Base-by-base conservation (phyloP, 345 rosid species). In the Salix udensis region DNA sequence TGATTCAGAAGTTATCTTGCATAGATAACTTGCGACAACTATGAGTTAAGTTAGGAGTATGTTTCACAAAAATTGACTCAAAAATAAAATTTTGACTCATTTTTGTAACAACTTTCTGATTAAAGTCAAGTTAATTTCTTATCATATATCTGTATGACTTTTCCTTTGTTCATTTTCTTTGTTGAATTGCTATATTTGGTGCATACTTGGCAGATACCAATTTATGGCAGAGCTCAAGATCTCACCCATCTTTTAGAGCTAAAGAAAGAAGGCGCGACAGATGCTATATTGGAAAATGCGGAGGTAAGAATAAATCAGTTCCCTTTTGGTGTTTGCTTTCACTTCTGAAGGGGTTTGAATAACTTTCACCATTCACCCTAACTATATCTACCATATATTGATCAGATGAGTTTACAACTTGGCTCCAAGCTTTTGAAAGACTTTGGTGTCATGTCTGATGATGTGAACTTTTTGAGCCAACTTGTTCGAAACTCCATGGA, bases 401-500 rank as follows among this genome's bases (percentile, higher is more conserved):
- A 39, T 81, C 94, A 95, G 98, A 93, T 97, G 39, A 95, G 98
- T 78, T 81, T 95, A 74, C 97, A 93, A 78, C 89, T 95, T 23
- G 98, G 98, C 71, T 95, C 97, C 16, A 93, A 87, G 89, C 90
- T 95, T 81, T 82, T 95, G 87, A 91, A 84, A 85, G 96, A 93
- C 18, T 86, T 95, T 62, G 98, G 98, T 39, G 97, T 93, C 77
- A 95, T 95, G 98, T 95, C 98, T 44, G 98, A 95, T 79, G 98
- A 95, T 26, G 97, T 95, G 13, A 85, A 89, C 80, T 90, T 93
- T 79, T 83, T 93, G 18, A 83, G 97, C 62, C 87, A 82, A 82
- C 87, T 93, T 46, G 85, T 93, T 52, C 85, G 97, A 64, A 87
- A 91, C 64, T 95, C 98, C 74, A 89, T 93, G 96, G 98, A 93